Evolutionary conservation across 805 yeast species (phyloP).

Genomic region (Starmera caribaea): DNA sequence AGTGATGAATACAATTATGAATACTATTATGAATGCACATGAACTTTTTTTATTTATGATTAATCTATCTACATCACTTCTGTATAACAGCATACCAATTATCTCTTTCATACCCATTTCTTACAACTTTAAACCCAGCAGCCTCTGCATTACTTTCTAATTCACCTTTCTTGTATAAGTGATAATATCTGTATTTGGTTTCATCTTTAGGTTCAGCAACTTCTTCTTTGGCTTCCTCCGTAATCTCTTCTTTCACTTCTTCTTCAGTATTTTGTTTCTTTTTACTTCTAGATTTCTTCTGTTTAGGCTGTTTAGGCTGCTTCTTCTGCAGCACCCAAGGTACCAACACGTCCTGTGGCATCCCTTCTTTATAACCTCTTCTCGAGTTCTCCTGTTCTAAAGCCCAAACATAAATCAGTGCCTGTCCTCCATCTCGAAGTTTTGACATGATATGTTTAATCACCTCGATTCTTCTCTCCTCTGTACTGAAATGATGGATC

Average conservation of each 20-base stretch:
- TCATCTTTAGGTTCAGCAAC: conserved; percentile 22
- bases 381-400: conserved; percentile 81
- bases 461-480: conserved; percentile 69
- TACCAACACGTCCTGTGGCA: conserved; percentile 87
- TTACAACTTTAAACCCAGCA: conserved; percentile 66
- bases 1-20: too few relatives aligned
- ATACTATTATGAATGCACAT: too few relatives aligned
- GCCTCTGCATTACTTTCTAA: conserved; percentile 53
- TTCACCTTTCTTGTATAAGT: conserved; percentile 79
- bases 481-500: conserved; percentile 89
- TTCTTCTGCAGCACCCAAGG: conserved; percentile 82
- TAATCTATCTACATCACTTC: neutral
- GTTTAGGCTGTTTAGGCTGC: conserved; percentile 24
- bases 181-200: conserved; percentile 80
- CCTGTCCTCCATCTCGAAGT: conserved; percentile 51
- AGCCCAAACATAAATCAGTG: conserved; percentile 93
- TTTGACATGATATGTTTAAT: conserved; percentile 56
- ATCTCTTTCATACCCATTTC: conserved; percentile 82
- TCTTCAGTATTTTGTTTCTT: conserved; percentile 13
- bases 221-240: conserved; percentile 11
- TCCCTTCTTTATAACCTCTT: conserved; percentile 85
- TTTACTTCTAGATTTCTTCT: conserved; percentile 16
- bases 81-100: conserved; percentile 77
- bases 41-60: too few relatives aligned
- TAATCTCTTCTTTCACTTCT: conserved; percentile 13